Evolutionary conservation across 176 grass and related monocot genomes (phyloP).

Genomic region (Puccinellia tenuiflora): DNA sequence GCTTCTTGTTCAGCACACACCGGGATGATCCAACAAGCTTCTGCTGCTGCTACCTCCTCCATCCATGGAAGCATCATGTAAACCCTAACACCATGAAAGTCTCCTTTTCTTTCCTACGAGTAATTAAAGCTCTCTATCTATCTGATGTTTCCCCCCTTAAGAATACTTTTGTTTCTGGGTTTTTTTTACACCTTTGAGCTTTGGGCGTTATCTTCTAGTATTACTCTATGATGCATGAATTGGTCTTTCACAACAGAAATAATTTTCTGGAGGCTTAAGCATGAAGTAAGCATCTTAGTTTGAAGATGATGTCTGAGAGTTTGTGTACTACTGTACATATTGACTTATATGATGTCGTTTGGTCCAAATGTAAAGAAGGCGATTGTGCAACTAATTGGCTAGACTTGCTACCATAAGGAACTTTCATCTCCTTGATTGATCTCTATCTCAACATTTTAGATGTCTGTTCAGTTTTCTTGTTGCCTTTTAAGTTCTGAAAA

Average conservation of each 20-base stretch:
- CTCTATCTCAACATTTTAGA: background rate
- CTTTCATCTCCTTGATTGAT: background rate
- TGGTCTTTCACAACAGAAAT: background rate
- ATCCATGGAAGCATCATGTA: constrained; percentile 47
- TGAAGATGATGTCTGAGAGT: background rate
- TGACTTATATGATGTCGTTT: background rate
- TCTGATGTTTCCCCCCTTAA: background rate
- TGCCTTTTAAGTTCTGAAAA: background rate
- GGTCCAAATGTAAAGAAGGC: constrained; percentile 6
- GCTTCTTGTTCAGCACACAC: constrained; percentile 13
- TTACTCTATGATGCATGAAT: background rate
- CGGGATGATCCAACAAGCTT: constrained; percentile 40
- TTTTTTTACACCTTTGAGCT: background rate
- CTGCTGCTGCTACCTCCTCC: constrained; percentile 25
- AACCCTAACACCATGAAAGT: constrained; percentile 35
- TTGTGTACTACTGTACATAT: background rate
- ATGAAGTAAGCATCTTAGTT: constrained; percentile 8
- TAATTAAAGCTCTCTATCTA: background rate
- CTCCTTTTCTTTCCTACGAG: background rate
- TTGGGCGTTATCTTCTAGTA: constrained; percentile 12
- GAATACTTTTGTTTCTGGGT: background rate
- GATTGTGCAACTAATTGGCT: constrained; percentile 15
- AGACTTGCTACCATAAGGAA: background rate
- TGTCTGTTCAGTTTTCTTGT: background rate
- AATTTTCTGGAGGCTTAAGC: background rate